Base-by-base conservation (phyloP, 345 rosid genomes). In the Schrenkiella parvula region DNA sequence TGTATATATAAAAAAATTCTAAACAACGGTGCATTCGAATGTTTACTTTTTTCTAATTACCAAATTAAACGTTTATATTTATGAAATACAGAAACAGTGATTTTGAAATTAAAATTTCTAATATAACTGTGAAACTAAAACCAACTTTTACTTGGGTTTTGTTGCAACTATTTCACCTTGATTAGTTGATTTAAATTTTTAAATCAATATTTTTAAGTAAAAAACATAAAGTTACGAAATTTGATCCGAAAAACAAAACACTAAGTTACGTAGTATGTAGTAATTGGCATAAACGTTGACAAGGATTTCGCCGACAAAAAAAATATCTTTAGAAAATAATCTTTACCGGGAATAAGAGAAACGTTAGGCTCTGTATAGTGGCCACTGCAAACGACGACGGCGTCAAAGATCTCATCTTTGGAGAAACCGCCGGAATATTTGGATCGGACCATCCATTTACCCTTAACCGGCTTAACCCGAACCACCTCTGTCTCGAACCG, bases 341-440 rank as follows among this genome's bases (percentile, higher is more conserved):
- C 37, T 53, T 26, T 56, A 88, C 93, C 93, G 0, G 87, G 78
- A 63, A 90, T 64, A 28, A 64, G 76, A 38, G 96, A 87, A 6
- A 82, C 10, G 23, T 85, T 85, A 64, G 91, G 91, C 31, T 90
- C 83, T 12, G 86, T 77, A 62, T n/a, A 84, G 58, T 90, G 96
- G 0, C 96, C 92, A 41, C 69, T 85, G 44, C 93, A 84, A 5
- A 85, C 84, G 34, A 85, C 89, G 32, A 85, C 91, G 38, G 91
- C 93, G 79, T 89, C 93, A 56, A 74, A 86, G 22, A 80, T 79
- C 70, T 87, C 89, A 29, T 71, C 88, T 2, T 82, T 64, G 1
- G 15, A 42, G 39, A 44, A 0, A 26, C 26, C 58, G 12, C 51
- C 9, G 42, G 57, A 19, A 17, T 18, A 75, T 72, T 59, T 84